Conservation (phyloP, 352 stramenopile genomes). For the Globisporangium ultimum region DNA sequence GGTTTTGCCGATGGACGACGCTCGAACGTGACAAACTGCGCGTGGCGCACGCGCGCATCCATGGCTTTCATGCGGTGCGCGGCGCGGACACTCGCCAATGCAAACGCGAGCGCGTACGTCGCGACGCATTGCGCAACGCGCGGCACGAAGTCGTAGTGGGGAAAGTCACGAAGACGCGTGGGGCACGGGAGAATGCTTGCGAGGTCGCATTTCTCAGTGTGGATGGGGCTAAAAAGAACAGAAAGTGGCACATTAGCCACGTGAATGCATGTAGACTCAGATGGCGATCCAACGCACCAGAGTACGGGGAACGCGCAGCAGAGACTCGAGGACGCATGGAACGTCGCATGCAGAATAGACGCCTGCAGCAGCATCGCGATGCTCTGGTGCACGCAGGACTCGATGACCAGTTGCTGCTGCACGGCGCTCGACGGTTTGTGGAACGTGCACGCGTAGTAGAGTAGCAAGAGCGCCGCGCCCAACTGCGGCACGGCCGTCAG, state of each 20-base stretch:
- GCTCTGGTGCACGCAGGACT: conserved; percentile 56
- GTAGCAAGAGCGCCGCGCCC: conserved; percentile 33
- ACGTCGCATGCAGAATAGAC: conserved; percentile 41
- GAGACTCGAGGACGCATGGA: conserved; percentile 39
- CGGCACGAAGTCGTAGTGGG: conserved; percentile 35
- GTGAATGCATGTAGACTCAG: neutral
- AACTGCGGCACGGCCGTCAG: conserved; percentile 50
- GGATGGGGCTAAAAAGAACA: conserved; percentile 29
- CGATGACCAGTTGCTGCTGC: conserved; percentile 41
- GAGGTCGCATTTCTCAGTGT: conserved; percentile 27
- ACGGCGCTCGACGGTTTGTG: conserved; percentile 31
- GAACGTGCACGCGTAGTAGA: conserved; percentile 70
- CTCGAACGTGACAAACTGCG: conserved; percentile 41
- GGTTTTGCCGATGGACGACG: conserved; percentile 11
- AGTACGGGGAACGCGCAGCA: conserved; percentile 50
- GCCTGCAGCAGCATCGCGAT: conserved; percentile 33
- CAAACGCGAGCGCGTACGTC: conserved; percentile 37
- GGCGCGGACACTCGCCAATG: conserved; percentile 34
- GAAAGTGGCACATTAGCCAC: neutral
- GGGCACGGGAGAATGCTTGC: conserved; percentile 42
- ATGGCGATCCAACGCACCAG: conserved; percentile 30
- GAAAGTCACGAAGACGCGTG: conserved; percentile 19
- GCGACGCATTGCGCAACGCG: conserved; percentile 37
- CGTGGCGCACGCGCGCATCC: conserved; percentile 30
- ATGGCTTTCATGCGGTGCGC: conserved; percentile 41